Conservation (phyloP, 1,284 basidiomycete genomes). For the Naganishia sp. region DNA sequence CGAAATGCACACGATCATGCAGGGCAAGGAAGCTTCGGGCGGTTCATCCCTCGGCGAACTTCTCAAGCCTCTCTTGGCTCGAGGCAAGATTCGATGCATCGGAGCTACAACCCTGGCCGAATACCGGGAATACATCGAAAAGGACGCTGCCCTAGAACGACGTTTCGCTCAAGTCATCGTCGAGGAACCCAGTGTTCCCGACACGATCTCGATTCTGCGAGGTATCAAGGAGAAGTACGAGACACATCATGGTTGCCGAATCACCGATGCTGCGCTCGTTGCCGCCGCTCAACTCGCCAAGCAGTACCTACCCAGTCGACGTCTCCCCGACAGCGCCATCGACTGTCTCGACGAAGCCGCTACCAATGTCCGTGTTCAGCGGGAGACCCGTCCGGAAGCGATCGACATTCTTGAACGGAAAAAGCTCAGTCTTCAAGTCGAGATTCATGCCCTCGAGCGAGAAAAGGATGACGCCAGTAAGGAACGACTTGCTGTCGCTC, state of each 20-base stretch:
- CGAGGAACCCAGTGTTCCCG: conserved; percentile 85
- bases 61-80: conserved; percentile 84
- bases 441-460: conserved; percentile 90
- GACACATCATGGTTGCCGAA: conserved; percentile 81
- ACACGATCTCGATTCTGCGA: conserved; percentile 89
- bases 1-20: conserved; percentile 91
- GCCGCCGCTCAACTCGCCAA: conserved; percentile 88
- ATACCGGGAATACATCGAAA: conserved; percentile 93
- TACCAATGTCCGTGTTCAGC: conserved; percentile 78
- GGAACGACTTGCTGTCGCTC: conserved; percentile 75
- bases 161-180: conserved; percentile 93
- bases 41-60: conserved; percentile 65
- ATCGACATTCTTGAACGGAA: conserved; percentile 92
- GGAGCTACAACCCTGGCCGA: conserved; percentile 93
- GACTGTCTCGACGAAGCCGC: conserved; percentile 87
- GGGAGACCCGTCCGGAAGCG: conserved; percentile 91
- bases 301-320: conserved; percentile 84
- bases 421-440: conserved; percentile 91
- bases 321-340: conserved; percentile 87
- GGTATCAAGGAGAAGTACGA: conserved; percentile 79
- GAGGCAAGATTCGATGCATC: conserved; percentile 86
- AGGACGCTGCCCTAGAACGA: conserved; percentile 88
- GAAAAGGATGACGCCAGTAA: conserved; percentile 90
- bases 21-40: conserved; percentile 56
- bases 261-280: conserved; percentile 86